Base-by-base conservation (phyloP, 2,329 filamentous ascomycete genomes). In the Fusarium verrucosum region DNA sequence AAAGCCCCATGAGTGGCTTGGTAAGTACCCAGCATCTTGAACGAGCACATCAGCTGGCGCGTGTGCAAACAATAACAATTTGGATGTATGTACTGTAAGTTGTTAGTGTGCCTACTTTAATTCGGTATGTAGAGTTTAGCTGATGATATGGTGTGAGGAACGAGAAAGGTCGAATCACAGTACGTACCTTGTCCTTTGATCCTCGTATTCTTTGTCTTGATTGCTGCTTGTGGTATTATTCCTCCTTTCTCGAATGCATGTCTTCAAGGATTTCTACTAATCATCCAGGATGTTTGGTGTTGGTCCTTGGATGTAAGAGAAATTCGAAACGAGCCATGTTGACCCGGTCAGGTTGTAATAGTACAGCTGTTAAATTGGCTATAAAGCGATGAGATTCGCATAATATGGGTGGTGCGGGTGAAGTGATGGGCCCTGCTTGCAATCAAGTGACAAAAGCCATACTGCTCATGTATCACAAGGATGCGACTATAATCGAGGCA, bases 401-500 rank as follows among this genome's bases (percentile, higher is more conserved):
- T 26, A 26, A 45, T 20, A 20, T 33, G 33, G 16, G 19, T 32
- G 33, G 16, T 47, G 42, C 25, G 37, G 52, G 55, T 44, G 38
- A 66, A 52, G 50, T 49, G 38, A 49, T 63, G 42, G 41, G 44
- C 32, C 38, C 40, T 41, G 44, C 26, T 25, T 47, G 46, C 38
- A 28, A 52, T 50, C 37, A 60, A 60, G 33, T 10, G 33, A 33
- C 37, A 46, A 46, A 37, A 32, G 28, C 42, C 61, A 50, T 35
- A 51, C 38, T 43, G 62, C 47, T 37, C 33, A 35, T 52, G 57
- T 50, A 47, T 23, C 30, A 56, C 59, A 69, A 42, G 58, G 59
- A 58, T 58, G 43, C 46, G 45, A 55, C 32, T 62, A 46, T 61
- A 62, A 60, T 69, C 66, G 58, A 65, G 51, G 56, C 42, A 57